These are phyloP conservation scores for Ehretia macrophylla DNA, from an alignment of 257 asterid species.

Conservation along the genomic window DNA sequence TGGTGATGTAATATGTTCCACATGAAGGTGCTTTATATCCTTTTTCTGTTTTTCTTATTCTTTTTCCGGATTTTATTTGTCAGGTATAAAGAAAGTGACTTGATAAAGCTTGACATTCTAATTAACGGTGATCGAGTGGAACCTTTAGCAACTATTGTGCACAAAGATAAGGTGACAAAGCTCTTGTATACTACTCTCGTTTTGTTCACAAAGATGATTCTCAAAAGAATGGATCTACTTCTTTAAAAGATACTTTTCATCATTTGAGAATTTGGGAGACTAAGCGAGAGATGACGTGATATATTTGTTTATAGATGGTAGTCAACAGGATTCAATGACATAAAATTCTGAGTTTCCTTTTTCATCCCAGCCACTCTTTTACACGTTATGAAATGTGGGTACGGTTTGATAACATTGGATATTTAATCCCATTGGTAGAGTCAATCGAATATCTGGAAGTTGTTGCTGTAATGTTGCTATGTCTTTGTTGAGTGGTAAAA, in stretches of 20 bases:
- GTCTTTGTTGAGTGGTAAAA: no score
- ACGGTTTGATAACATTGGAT: no score
- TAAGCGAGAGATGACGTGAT: no score
- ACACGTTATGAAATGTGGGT: no score
- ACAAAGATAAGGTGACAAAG: constrained; percentile 79
- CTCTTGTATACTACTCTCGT: constrained; percentile 1
- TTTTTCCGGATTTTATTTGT: constrained; percentile 6
- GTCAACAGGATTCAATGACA: no score
- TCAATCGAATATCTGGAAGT: no score
- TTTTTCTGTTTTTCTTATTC: background rate
- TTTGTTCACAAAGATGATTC: constrained; percentile 4
- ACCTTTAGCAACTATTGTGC: constrained; percentile 95
- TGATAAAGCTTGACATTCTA: constrained; percentile 93
- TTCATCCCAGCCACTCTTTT: no score
- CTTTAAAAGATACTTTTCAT: background rate
- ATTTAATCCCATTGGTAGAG: no score
- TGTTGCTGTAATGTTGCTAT: no score
- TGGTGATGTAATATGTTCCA: background rate
- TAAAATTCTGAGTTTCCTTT: no score
- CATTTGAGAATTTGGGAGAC: background rate
- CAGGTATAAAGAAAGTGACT: constrained; percentile 85
- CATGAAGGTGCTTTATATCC: background rate
- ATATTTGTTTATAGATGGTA: no score
- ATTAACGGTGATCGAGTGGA: constrained; percentile 92
- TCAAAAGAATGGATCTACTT: background rate